A percentile compares a stretch with the other conserved stretches of the same genome.
These are phyloP conservation scores for Psidium friedrichsthalianum DNA, from an alignment of 345 rosid species.

Conservation along the genomic window DNA sequence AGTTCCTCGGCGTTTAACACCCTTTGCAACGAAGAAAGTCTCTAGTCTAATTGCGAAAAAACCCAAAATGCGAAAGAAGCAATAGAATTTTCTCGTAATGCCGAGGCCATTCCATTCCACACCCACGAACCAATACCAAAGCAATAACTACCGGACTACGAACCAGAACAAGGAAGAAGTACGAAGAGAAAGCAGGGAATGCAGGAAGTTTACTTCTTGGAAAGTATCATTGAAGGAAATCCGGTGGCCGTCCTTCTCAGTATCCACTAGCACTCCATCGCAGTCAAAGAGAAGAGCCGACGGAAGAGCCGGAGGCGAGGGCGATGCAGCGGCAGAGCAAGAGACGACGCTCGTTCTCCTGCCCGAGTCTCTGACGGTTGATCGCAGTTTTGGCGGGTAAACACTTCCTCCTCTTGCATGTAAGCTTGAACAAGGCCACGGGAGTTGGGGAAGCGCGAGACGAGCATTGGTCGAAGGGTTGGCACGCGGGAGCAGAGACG, in stretches of 20 bases:
- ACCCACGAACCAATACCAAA: neutral
- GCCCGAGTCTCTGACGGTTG: neutral
- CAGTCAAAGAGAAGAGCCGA: conserved; percentile 85
- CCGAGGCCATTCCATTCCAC: neutral
- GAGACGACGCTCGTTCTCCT: conserved; percentile 11
- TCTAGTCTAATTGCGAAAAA: neutral
- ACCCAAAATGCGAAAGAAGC: neutral
- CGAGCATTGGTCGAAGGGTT: neutral
- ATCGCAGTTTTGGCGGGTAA: neutral
- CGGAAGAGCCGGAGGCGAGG: conserved; percentile 44
- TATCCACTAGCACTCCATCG: conserved; percentile 94
- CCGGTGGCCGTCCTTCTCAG: conserved; percentile 93
- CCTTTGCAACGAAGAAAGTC: neutral
- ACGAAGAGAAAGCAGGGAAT: neutral
- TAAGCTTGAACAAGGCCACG: neutral
- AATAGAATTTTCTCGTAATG: neutral
- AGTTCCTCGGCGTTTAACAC: neutral
- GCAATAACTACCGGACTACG: neutral
- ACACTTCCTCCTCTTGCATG: neutral
- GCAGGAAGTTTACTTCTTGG: conserved; percentile 35
- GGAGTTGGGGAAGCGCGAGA: neutral
- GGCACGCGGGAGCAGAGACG: neutral
- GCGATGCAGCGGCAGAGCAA: conserved; percentile 40
- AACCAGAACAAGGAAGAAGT: neutral
- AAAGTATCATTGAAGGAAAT: conserved; percentile 94